Evolutionary conservation across 2,329 filamentous ascomycete species (phyloP), one percentile per base, ranked within the genome.

Genomic region (Colletotrichum sp.): DNA sequence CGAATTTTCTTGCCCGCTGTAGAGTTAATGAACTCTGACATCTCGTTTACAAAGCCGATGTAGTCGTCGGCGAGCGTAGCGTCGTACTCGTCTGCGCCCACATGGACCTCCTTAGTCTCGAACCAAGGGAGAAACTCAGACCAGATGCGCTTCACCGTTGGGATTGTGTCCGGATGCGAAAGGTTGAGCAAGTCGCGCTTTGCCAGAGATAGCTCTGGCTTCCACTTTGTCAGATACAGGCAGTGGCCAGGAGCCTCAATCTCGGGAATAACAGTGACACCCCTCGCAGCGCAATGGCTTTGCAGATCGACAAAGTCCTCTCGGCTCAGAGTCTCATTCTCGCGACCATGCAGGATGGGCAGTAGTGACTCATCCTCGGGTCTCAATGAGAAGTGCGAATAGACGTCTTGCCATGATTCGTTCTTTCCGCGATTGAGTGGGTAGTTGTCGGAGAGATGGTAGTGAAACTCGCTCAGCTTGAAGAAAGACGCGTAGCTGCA

Each of bases 211-310:
- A 91, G 81, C 75, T 90, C 85, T 0, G 89, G 89, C 77, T 88
- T 90, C 89, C 89, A 91, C 78, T 91, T 89, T 0, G 88, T 90
- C 28, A 91, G 85, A 15, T 85, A 86, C 6, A 91, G 80, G 34
- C 86, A 87, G 74, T 91, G 90, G 0, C 89, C 89, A 0, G 89
- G 89, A 0, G 88, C 85, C 78, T 91, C 89, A 24, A 91, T 89
- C 78, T 91, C 90, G 0, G 89, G 89, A 7, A 91, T 84, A 1
- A 91, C 82, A 0, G 89, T 90, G 3, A 91, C 85, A 15, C 89
- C 90, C 5, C 89, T 83, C 1, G 82, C 78, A 0, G 88, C 89
- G 76, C 90, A 91, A 76, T 88, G 86, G 4, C 79, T 78, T 72
- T 91, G 88, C 6, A 91, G 82, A 10, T 87, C 82, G 30, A 87